These are phyloP conservation scores for Macadamia integrifolia DNA, from an alignment of 164 flowering plant species.

Conservation along the genomic window DNA sequence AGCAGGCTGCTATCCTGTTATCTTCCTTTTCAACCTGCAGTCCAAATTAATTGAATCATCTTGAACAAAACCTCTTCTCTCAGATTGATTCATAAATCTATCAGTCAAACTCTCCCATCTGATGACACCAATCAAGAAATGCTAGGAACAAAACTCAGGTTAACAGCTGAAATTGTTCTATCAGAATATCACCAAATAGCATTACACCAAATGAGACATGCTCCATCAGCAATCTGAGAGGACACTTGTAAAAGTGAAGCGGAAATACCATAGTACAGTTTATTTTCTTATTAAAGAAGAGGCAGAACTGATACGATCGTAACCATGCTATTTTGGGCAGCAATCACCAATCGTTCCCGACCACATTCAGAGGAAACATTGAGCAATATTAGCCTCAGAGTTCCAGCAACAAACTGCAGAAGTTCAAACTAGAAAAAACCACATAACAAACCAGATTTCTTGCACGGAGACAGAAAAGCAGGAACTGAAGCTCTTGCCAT, in stretches of 20 bases:
- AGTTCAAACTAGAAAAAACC: not conserved
- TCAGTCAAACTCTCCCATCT: not conserved
- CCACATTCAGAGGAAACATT: not conserved
- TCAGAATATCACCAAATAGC: not conserved
- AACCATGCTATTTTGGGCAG: slow-evolving; percentile 2
- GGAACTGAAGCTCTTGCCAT: not conserved
- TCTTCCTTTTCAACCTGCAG: not conserved
- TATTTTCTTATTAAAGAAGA: not conserved
- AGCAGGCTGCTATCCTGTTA: not conserved
- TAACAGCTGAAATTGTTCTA: slow-evolving; percentile 1
- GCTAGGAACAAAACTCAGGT: not conserved
- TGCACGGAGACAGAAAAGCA: not conserved
- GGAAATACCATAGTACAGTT: not conserved
- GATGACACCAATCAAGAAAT: not conserved
- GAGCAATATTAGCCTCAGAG: not conserved
- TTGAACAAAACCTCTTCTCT: not conserved
- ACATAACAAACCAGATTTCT: slow-evolving; percentile 3
- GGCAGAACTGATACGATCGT: not conserved
- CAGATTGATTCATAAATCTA: not conserved
- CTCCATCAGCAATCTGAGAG: not conserved
- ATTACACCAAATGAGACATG: not conserved
- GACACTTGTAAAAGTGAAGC: not conserved
- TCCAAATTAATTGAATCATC: not conserved
- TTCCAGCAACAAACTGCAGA: not conserved
- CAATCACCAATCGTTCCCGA: not conserved